These are phyloP conservation scores for Pyrus pyrifolia DNA, from an alignment of 306 rosid species.

Conservation along the genomic window DNA sequence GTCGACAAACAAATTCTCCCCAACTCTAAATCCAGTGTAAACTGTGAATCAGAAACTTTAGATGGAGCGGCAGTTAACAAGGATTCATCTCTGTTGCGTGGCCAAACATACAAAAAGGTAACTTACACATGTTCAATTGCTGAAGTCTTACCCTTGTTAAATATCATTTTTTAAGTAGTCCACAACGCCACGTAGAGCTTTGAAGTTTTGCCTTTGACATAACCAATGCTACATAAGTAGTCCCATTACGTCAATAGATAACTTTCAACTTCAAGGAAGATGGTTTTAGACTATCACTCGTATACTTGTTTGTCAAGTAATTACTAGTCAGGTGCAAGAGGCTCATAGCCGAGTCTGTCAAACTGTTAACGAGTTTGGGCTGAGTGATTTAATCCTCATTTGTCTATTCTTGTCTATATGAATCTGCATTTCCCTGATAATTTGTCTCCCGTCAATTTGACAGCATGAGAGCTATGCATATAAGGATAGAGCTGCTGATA, in stretches of 20 bases:
- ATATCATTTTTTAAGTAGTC: not conserved
- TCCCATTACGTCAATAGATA: not conserved
- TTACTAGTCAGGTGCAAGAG: not conserved
- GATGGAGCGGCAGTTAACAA: slow-evolving; percentile 21
- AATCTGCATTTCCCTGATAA: not conserved
- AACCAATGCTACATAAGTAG: not conserved
- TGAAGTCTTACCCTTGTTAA: not conserved
- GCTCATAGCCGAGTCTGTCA: not conserved
- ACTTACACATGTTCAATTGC: not conserved
- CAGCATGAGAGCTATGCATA: slow-evolving; percentile 47
- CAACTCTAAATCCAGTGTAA: slow-evolving; percentile 19
- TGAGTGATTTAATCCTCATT: not conserved
- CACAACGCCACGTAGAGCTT: not conserved
- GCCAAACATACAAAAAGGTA: slow-evolving; percentile 42
- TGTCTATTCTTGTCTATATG: not conserved
- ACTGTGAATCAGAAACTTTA: slow-evolving; percentile 23
- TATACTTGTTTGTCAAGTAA: not conserved
- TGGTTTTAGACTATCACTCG: not conserved
- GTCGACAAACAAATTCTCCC: slow-evolving; percentile 14
- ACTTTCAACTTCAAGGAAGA: not conserved
- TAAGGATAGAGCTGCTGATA: slow-evolving; percentile 86
- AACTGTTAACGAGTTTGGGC: not conserved
- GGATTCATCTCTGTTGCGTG: slow-evolving; percentile 23
- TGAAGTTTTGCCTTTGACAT: not conserved
- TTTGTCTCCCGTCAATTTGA: slow-evolving; percentile 8